A percentile compares a stretch with the other conserved stretches of the same genome.
Evolutionary conservation across 345 rosid genomes (phyloP).

Genomic region (Populus euphratica): DNA sequence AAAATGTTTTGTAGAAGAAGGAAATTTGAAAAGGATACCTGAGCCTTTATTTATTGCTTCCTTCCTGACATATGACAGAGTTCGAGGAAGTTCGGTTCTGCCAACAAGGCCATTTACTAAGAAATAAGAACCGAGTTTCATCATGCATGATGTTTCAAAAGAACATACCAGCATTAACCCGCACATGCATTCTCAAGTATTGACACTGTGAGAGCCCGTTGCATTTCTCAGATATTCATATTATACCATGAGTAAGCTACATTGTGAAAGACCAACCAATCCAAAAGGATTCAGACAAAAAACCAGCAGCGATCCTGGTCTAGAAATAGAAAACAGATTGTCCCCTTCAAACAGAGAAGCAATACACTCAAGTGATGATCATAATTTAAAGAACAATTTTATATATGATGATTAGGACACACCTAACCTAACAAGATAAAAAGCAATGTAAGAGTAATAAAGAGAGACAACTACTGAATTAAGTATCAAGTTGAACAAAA

Average conservation of each 20-base stretch:
- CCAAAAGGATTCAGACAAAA: background rate
- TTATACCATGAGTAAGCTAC: background rate
- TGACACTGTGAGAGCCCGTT: background rate
- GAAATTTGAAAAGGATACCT: too few species aligned
- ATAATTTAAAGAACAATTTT: background rate
- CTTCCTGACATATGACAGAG: background rate
- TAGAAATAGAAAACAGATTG: background rate
- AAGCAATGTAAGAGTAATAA: background rate
- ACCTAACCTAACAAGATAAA: background rate
- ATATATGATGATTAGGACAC: background rate
- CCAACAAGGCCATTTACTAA: background rate
- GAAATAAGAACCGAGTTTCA: too few species aligned
- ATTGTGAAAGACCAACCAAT: background rate
- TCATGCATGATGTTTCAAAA: too few species aligned
- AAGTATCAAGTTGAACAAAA: slow-evolving; percentile 6
- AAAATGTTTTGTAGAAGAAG: too few species aligned
- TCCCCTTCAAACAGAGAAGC: background rate
- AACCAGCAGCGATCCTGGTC: background rate
- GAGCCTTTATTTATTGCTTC: too few species aligned
- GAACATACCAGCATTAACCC: background rate
- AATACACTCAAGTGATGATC: background rate
- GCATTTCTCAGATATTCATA: background rate
- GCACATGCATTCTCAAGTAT: background rate
- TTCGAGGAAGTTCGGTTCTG: background rate
- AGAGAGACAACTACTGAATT: background rate